These are phyloP conservation scores for Pichia nakasei DNA, from an alignment of 805 yeast species.

Conservation along the genomic window DNA sequence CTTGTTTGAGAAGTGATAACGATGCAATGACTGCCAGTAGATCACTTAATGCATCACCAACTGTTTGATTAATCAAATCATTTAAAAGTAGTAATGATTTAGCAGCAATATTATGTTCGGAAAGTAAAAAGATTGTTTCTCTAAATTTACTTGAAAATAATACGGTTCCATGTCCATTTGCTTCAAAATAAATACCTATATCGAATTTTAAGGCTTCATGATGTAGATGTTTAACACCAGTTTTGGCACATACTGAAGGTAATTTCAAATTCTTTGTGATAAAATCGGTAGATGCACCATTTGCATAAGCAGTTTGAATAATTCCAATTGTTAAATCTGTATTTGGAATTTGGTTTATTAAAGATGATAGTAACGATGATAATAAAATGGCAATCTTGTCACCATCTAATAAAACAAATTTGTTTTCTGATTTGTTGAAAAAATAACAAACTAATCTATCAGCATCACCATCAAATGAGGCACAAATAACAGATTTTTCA, in stretches of 20 bases:
- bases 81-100: slow-evolving; percentile 51
- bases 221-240: slow-evolving; percentile 95
- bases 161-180: slow-evolving; percentile 98
- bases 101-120: slow-evolving; percentile 40
- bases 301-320: slow-evolving; percentile 96
- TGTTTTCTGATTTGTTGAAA: slow-evolving; percentile 23
- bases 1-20: slow-evolving; percentile 33
- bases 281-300: slow-evolving; percentile 80
- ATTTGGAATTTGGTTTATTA: slow-evolving; percentile 34
- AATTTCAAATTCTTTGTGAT: slow-evolving; percentile 50
- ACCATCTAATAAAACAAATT: slow-evolving; percentile 71
- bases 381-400: slow-evolving; percentile 85
- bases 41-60: slow-evolving; percentile 98
- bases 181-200: slow-evolving; percentile 93
- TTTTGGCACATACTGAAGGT: slow-evolving; percentile 84
- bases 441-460: slow-evolving; percentile 86
- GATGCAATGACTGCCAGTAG: slow-evolving; percentile 68
- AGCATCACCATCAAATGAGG: slow-evolving; percentile 96
- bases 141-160: slow-evolving; percentile 55
- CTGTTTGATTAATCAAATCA: slow-evolving; percentile 84
- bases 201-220: slow-evolving; percentile 83
- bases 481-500: slow-evolving; percentile 42
- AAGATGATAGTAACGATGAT: slow-evolving; percentile 46
- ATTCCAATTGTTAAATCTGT: slow-evolving; percentile 51
- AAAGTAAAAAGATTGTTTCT: slow-evolving; percentile 30